Percentiles rank a stretch among this genome's conserved stretches.
phyloP scores from a whole-genome alignment of 139 green algal genomes.

The Chlamydomonas sp. region DNA sequence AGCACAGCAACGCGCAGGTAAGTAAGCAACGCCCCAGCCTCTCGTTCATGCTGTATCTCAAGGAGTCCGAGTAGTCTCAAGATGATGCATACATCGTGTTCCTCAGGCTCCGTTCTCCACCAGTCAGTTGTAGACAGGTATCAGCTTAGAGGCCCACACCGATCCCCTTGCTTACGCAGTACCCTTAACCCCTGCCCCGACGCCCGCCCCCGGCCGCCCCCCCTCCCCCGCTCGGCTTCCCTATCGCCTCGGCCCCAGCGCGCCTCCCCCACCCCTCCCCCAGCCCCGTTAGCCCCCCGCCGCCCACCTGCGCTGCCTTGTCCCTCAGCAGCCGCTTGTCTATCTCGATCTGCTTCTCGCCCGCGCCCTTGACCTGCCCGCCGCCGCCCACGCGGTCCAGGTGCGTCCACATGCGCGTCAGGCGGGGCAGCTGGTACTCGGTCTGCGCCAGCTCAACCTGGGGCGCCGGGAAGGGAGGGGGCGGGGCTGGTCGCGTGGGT shows the following conservation, averaged over 20 bases:
- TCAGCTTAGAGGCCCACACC: too few relatives aligned
- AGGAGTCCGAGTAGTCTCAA: too few relatives aligned
- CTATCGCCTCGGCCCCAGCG: too few relatives aligned
- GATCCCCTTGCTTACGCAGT: too few relatives aligned
- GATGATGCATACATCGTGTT: too few relatives aligned
- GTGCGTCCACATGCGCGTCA: slow-evolving; percentile 98
- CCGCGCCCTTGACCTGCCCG: slow-evolving; percentile 81
- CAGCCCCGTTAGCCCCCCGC: background rate
- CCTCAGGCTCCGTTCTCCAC: too few relatives aligned
- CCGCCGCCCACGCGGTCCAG: slow-evolving; percentile 92
- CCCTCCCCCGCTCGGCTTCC: too few relatives aligned
- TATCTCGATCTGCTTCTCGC: slow-evolving; percentile 99
- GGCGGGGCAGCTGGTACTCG: slow-evolving; percentile 96
- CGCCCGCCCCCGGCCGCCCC: too few relatives aligned
- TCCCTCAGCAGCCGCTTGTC: slow-evolving; percentile 92
- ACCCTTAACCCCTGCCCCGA: too few relatives aligned
- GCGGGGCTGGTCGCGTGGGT: background rate
- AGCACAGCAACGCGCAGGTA: background rate
- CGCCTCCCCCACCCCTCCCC: background rate
- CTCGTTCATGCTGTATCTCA: too few relatives aligned
- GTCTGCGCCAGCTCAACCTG: slow-evolving; percentile 93
- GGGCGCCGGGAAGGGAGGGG: background rate
- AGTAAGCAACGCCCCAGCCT: too few relatives aligned
- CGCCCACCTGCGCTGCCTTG: slow-evolving; percentile 27
- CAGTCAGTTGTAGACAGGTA: too few relatives aligned